These are phyloP conservation scores for Neonothopanus nambi DNA, from an alignment of 1,284 basidiomycete species.

Conservation along the genomic window DNA sequence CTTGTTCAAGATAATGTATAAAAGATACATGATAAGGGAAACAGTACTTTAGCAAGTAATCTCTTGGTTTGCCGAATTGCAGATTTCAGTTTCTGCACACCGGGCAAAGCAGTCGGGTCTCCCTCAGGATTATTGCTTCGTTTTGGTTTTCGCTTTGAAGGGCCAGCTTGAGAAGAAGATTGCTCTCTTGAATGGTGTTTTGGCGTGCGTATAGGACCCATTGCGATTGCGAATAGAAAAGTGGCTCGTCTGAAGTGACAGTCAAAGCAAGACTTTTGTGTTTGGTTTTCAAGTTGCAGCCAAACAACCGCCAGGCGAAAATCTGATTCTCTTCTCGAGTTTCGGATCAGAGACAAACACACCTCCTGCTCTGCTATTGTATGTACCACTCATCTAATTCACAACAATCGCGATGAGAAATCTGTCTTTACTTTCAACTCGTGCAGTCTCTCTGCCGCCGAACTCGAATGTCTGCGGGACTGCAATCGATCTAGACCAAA, in stretches of 20 bases:
- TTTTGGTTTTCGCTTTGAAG: slow-evolving; percentile 26
- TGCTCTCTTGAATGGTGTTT: slow-evolving; percentile 19
- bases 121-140: slow-evolving; percentile 21
- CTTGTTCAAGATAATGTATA: background rate
- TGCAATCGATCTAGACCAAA: slow-evolving; percentile 71
- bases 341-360: too few relatives aligned
- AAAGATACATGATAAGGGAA: background rate
- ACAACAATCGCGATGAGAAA: slow-evolving; percentile 35
- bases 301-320: slow-evolving; percentile 19
- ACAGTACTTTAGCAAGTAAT: slow-evolving; percentile 70
- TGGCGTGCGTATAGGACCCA: slow-evolving; percentile 35
- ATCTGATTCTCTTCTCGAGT: background rate
- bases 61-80: slow-evolving; percentile 77
- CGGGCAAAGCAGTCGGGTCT: slow-evolving; percentile 39
- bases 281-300: slow-evolving; percentile 11
- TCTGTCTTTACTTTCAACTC: slow-evolving; percentile 41
- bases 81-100: slow-evolving; percentile 80
- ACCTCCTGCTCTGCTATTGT: background rate
- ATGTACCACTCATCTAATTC: slow-evolving; percentile 1
- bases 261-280: background rate
- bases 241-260: too few relatives aligned
- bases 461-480: slow-evolving; percentile 43
- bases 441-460: slow-evolving; percentile 25
- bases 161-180: slow-evolving; percentile 22
- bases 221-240: slow-evolving; percentile 13